Evolutionary conservation across 345 rosid species (phyloP).

Genomic region (Eucalyptus fibrosa): DNA sequence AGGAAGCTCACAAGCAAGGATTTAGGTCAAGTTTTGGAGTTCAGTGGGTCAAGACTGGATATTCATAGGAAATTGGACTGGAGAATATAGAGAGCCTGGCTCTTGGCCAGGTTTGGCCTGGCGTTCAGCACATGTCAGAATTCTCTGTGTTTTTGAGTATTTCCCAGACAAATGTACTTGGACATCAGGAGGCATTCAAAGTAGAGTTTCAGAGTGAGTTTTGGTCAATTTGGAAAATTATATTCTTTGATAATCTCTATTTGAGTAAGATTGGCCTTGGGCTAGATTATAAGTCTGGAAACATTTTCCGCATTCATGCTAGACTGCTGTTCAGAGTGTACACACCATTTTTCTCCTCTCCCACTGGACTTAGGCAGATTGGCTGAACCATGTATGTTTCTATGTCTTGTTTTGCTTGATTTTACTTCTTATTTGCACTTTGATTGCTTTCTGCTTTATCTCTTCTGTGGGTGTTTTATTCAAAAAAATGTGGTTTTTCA

Average conservation of each 20-base stretch:
- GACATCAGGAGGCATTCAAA: background rate
- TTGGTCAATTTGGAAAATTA: background rate
- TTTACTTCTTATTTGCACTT: background rate
- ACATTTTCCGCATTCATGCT: background rate
- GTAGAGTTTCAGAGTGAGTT: background rate
- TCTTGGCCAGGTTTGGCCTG: background rate
- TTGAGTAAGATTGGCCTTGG: background rate
- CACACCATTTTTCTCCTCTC: background rate
- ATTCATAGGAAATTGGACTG: background rate
- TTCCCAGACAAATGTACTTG: background rate
- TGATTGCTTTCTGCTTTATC: background rate
- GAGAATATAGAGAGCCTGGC: background rate
- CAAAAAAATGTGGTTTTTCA: background rate
- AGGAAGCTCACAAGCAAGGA: background rate
- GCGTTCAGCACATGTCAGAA: background rate
- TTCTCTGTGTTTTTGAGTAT: background rate
- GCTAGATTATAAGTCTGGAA: background rate
- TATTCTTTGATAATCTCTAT: background rate
- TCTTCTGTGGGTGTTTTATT: background rate
- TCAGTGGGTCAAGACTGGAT: background rate
- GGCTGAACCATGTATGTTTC: background rate
- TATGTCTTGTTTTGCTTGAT: background rate
- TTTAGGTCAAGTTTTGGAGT: background rate
- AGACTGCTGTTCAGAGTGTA: background rate
- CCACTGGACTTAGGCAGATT: background rate